Evolutionary conservation across 169 alveolate species (phyloP).

Genomic region (Plasmodium berghei): DNA sequence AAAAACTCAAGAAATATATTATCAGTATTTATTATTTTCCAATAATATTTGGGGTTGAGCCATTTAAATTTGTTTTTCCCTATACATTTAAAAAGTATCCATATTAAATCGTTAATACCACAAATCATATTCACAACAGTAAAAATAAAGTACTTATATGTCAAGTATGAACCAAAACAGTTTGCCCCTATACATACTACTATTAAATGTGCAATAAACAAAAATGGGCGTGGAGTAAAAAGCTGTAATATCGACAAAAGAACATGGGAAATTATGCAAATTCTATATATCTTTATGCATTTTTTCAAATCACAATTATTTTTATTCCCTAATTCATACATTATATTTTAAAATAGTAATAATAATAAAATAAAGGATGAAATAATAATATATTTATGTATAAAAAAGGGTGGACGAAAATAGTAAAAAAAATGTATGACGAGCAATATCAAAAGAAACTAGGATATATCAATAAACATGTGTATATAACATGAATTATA

Average conservation of each 20-base stretch:
- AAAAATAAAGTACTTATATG: slow-evolving; percentile 61
- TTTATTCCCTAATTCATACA: slow-evolving; percentile 64
- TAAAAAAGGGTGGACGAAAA: not conserved
- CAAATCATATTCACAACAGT: slow-evolving; percentile 74
- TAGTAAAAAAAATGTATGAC: not conserved
- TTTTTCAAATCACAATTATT: slow-evolving; percentile 33
- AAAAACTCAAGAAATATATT: slow-evolving; percentile 66
- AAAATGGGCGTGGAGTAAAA: slow-evolving; percentile 72
- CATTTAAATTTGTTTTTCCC: slow-evolving; percentile 66
- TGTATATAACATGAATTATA: no score
- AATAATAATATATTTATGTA: not conserved
- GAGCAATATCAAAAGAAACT: not conserved
- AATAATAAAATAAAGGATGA: slow-evolving; percentile 11
- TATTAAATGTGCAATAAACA: slow-evolving; percentile 53
- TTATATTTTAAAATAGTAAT: slow-evolving; percentile 9
- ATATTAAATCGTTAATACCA: slow-evolving; percentile 69
- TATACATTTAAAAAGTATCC: slow-evolving; percentile 74
- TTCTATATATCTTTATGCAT: slow-evolving; percentile 55
- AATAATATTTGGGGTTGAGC: slow-evolving; percentile 64
- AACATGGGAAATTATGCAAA: slow-evolving; percentile 55
- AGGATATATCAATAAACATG: not conserved
- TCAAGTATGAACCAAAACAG: slow-evolving; percentile 53
- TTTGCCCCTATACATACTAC: slow-evolving; percentile 50
- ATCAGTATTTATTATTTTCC: slow-evolving; percentile 67
- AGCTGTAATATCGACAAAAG: slow-evolving; percentile 49